Evolutionary conservation across 2,329 filamentous ascomycete genomes (phyloP).

Genomic region (Beauveria scarabaeidicola): DNA sequence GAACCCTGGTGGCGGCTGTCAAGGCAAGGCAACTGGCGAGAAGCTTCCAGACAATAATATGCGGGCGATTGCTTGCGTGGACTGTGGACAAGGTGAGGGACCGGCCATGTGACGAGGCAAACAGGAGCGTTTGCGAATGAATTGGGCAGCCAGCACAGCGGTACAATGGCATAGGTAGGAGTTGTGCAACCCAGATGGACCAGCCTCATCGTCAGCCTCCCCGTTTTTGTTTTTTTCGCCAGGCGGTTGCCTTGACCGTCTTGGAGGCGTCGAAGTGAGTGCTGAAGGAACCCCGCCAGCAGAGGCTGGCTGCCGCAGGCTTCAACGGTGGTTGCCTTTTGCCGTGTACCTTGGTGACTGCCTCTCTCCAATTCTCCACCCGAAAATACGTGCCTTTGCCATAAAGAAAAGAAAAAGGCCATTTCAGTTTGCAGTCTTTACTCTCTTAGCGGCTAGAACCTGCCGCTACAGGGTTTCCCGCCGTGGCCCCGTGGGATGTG

Average conservation of each 20-base stretch:
- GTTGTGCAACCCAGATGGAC: neutral
- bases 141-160: neutral
- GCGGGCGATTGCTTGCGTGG: neutral
- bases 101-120: neutral
- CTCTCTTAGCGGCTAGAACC: neutral
- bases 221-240: neutral
- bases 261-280: neutral
- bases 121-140: neutral
- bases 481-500: neutral
- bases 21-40: neutral
- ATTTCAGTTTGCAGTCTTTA: neutral
- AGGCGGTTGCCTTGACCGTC: neutral
- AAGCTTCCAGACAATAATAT: constrained; percentile 1
- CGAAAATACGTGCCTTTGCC: neutral
- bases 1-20: constrained; percentile 6
- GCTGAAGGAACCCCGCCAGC: neutral
- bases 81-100: too few relatives aligned
- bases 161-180: neutral
- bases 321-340: neutral
- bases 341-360: neutral
- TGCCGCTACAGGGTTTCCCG: neutral
- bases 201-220: constrained; percentile 1
- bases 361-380: too few relatives aligned
- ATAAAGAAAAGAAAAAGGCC: neutral
- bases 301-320: neutral